These are phyloP conservation scores for Passiflora organensis DNA, from an alignment of 345 rosid species.

Conservation along the genomic window DNA sequence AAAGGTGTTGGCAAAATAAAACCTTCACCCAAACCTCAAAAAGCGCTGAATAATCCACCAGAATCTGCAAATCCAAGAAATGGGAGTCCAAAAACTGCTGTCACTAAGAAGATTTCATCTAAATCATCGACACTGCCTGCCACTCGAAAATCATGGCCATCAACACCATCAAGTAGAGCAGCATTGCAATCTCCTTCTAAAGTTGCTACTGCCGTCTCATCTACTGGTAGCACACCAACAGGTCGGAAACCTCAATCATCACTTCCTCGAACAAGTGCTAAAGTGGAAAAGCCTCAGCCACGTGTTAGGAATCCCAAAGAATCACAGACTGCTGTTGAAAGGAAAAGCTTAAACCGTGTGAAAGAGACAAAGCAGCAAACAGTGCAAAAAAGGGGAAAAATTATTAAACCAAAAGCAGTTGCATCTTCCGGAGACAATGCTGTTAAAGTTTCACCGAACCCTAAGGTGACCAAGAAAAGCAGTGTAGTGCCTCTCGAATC, in stretches of 20 bases:
- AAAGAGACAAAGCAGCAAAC: conserved; percentile 33
- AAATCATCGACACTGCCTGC: conserved; percentile 36
- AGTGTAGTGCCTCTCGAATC: conserved; percentile 55
- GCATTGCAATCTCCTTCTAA: conserved; percentile 37
- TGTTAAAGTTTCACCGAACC: conserved; percentile 30
- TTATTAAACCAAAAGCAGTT: conserved; percentile 27
- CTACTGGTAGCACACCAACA: conserved; percentile 35
- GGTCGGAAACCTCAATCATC: conserved; percentile 38
- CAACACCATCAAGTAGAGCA: conserved; percentile 40
- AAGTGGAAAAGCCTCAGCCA: conserved; percentile 34
- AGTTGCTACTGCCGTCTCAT: conserved; percentile 29
- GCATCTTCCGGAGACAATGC: conserved; percentile 30
- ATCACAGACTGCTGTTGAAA: conserved; percentile 12
- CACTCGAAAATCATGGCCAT: conserved; percentile 57
- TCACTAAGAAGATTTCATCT: conserved; percentile 32
- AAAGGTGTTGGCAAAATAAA: conserved; percentile 34
- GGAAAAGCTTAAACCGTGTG: conserved; percentile 21
- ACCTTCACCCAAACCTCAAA: conserved; percentile 30
- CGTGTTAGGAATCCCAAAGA: conserved; percentile 27
- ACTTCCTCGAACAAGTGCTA: conserved; percentile 33
- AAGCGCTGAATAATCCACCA: conserved; percentile 25
- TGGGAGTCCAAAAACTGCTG: conserved; percentile 37
- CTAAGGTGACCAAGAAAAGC: conserved; percentile 52
- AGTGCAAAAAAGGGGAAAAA: conserved; percentile 29
- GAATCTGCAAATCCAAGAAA: conserved; percentile 32